Conservation (phyloP, 1,139 yeast species). For the Suhomyces bolitotheri region DNA sequence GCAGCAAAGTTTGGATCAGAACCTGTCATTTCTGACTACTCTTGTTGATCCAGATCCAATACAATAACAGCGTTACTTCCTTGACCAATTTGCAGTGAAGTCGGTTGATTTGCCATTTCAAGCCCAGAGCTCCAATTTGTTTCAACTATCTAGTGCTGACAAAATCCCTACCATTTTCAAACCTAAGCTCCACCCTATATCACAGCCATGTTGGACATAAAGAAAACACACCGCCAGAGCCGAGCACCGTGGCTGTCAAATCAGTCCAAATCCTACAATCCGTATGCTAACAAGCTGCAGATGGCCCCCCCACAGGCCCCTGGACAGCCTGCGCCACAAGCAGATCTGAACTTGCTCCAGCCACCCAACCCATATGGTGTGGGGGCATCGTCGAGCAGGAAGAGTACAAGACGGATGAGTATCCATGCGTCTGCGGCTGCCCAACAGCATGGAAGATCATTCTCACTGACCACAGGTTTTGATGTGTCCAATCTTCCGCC, state of each 20-base stretch:
- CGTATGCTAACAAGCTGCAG: slow-evolving; percentile 36
- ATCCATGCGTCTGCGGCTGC: slow-evolving; percentile 47
- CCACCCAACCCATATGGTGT: slow-evolving; percentile 20
- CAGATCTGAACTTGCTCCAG: slow-evolving; percentile 2
- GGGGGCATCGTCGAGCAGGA: slow-evolving; percentile 19
- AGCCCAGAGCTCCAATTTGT: too few relatives aligned
- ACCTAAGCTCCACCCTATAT: too few relatives aligned
- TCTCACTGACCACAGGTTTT: slow-evolving; percentile 24
- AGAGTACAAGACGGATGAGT: slow-evolving; percentile 41
- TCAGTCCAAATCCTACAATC: slow-evolving; percentile 26
- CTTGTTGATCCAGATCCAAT: too few relatives aligned
- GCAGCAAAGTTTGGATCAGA: too few relatives aligned
- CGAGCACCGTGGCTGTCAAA: slow-evolving; percentile 46
- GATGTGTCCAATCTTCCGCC: slow-evolving; percentile 40
- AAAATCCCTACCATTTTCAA: too few relatives aligned
- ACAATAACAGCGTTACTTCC: too few relatives aligned
- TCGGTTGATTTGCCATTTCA: too few relatives aligned
- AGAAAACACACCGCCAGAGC: slow-evolving; percentile 41
- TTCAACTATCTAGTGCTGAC: too few relatives aligned
- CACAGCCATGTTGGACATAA: slow-evolving; percentile 30
- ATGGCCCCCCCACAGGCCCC: slow-evolving; percentile 5
- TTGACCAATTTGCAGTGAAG: too few relatives aligned
- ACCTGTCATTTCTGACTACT: too few relatives aligned
- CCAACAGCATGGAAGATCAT: slow-evolving; percentile 33
- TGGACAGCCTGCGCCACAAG: neutral